Evolutionary conservation across 108 stramenopile genomes (phyloP).

Genomic region (Pseudonitzschia multiseries): DNA sequence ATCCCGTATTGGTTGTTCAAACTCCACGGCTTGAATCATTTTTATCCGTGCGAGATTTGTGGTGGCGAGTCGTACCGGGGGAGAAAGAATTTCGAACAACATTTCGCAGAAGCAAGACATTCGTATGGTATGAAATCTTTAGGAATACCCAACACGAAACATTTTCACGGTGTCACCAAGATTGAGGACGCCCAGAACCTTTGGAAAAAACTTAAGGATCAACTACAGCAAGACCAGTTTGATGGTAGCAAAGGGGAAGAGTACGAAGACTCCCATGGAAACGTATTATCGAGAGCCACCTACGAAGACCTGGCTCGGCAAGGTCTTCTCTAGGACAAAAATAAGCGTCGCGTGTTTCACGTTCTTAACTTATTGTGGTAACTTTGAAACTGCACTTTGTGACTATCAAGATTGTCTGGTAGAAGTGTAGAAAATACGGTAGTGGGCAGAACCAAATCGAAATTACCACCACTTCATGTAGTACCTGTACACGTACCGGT

Average conservation of each 20-base stretch:
- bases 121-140: slow-evolving; percentile 97
- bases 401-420: too few species aligned
- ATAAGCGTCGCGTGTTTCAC: slow-evolving; percentile 5
- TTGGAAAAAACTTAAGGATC: slow-evolving; percentile 83
- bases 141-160: slow-evolving; percentile 98
- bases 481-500: too few species aligned
- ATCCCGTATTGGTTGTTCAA: slow-evolving; percentile 99
- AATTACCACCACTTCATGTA: too few species aligned
- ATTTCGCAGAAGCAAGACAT: slow-evolving; percentile 97
- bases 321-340: slow-evolving; percentile 69
- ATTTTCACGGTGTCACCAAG: slow-evolving; percentile 97
- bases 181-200: slow-evolving; percentile 96
- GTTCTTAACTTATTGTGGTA: too few species aligned
- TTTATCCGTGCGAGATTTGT: slow-evolving; percentile 98
- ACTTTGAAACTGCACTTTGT: too few species aligned
- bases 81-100: slow-evolving; percentile 89
- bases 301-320: slow-evolving; percentile 97
- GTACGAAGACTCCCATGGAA: slow-evolving; percentile 98
- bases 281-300: slow-evolving; percentile 89
- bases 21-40: slow-evolving; percentile 97
- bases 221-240: slow-evolving; percentile 72
- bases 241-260: slow-evolving; percentile 91
- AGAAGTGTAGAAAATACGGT: too few species aligned
- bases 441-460: too few species aligned
- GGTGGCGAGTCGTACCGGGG: slow-evolving; percentile 96